Evolutionary conservation across 441 rosid genomes (phyloP), one percentile per base, ranked within the genome.

Genomic region (Gossypium aridum): DNA sequence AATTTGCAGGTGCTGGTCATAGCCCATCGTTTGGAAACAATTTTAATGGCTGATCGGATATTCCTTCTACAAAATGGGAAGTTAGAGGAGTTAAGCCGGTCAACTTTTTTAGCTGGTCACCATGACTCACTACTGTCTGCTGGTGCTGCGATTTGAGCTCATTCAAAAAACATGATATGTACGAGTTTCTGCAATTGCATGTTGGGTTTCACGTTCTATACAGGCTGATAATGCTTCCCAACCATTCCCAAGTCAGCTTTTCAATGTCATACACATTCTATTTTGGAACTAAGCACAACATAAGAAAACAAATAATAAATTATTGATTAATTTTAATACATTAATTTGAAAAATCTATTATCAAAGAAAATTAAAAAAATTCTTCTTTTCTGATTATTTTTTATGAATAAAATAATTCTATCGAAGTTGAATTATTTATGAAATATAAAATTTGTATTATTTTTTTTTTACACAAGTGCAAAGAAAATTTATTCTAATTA

Each of bases 11-110:
- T 92, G 25, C 76, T 92, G 63, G 90, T 92, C 69, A 91, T 94
- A 63, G 96, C 99, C 47, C 99, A 94, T 83, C 89, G 94, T 70
- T 80, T 90, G 81, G 99, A 94, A 77, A 94, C 98, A 28, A 87
- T 90, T 68, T 31, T 85, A 83, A 91, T 94, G 98, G 98, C 97
- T 0, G 82, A 87, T 67, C 88, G 94, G 73, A 82, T 92, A 79
- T 83, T 92, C 66, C 79, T 87, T 31, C 73, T 95, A 54, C 87
- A 87, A 7, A 76, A 81, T 17, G 97, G 99, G 67, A 90, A 90
- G 81, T 85, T 91, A 7, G 78, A 85, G 83, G 94, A 92, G 86
- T 71, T 89, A 60, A 80, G 72, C 65, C 88, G 83, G 34, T 80
- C 91, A 0, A 77, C 87, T 72, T 82, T 95, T 68, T 61, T 88